Evolutionary conservation across 441 rosid species (phyloP), one percentile per base, ranked within the genome.

Genomic region (Jatropha podagrica): DNA sequence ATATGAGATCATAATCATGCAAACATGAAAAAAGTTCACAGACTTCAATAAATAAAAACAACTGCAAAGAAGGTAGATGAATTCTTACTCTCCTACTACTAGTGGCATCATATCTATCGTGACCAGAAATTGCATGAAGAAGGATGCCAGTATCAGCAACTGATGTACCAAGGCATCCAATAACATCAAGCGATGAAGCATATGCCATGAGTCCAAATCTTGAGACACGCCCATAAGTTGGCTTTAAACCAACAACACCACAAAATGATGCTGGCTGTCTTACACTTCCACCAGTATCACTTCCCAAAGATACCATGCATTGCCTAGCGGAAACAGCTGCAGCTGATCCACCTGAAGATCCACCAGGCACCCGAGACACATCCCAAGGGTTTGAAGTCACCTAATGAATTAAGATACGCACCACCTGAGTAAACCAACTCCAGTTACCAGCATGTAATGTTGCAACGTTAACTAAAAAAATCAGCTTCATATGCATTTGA

Each of bases 261-360:
- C 97, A 92, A 59, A 95, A 91, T 0, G 98, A 95, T 52, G 97
- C 97, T 18, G 97, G 99, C 82, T 95, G 99, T 69, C 99, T 89
- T 68, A 95, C 97, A 78, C 99, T 95, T 74, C 97, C 97, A 72
- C 97, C 99, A 15, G 99, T 93, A 86, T 95, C 99, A 84, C 99
- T 95, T 46, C 99, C 99, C 76, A 94, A 91, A 2, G 98, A 86
- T 42, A 91, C 97, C 61, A 87, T 85, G 69, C 98, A 91, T 78
- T 94, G 97, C 83, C 95, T 84, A 26, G 97, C 94, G 54, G 97
- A 89, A 78, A 95, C 98, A 68, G 98, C 94, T 18, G 97, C 97
- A 58, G 97, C 98, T 4, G 98, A 94, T 20, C 98, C 97, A 69
- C 97, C 95, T 7, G 98, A 94, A 54, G 98, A 94, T 74, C 97